These are phyloP conservation scores for Dendrobium officinale DNA, from an alignment of 106 monocot species.

Conservation along the genomic window DNA sequence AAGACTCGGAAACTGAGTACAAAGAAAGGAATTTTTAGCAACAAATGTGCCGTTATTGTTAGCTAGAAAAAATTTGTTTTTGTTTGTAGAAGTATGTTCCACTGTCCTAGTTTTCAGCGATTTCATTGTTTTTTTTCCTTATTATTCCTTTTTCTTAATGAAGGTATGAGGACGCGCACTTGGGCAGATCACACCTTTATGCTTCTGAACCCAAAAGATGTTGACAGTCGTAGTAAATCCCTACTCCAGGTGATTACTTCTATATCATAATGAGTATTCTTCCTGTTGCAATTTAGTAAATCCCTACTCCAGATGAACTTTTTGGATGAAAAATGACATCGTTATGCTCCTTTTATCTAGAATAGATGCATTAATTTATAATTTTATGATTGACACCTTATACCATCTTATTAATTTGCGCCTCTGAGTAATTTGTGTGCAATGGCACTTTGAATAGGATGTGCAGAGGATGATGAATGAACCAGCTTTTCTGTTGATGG, in stretches of 20 bases:
- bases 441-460: background rate
- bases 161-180: slow-evolving; percentile 1
- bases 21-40: no score
- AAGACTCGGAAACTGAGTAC: background rate
- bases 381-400: background rate
- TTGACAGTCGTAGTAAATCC: slow-evolving; percentile 23
- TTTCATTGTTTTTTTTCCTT: background rate
- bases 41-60: background rate
- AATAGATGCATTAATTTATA: background rate
- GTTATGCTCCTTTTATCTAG: background rate
- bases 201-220: slow-evolving; percentile 43
- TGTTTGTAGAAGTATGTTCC: background rate
- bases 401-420: background rate
- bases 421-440: background rate
- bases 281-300: background rate
- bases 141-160: background rate
- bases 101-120: background rate
- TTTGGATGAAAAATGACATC: background rate
- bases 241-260: slow-evolving; percentile 42
- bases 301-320: background rate
- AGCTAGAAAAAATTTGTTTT: background rate
- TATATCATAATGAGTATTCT: background rate
- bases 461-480: background rate
- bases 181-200: slow-evolving; percentile 19
- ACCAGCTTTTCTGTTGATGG: background rate